Conservation (phyloP, 2,329 filamentous ascomycete genomes). For the Ceratocystis albifundus region DNA sequence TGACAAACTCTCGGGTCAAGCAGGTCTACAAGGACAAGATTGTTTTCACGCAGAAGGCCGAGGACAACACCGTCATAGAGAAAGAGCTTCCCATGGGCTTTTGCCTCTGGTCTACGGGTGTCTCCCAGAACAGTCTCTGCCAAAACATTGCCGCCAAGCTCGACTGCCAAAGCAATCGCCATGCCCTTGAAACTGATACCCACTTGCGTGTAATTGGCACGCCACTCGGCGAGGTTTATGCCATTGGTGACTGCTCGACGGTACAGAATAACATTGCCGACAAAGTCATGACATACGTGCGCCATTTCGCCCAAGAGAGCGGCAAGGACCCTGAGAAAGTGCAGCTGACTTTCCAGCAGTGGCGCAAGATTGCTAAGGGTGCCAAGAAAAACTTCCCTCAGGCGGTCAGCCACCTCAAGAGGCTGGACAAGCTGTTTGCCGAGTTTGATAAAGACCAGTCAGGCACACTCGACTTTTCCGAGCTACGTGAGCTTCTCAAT, state of each 20-base stretch:
- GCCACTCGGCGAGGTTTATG: constrained; percentile 88
- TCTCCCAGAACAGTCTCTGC: constrained; percentile 72
- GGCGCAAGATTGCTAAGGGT: constrained; percentile 70
- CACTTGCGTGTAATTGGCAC: constrained; percentile 83
- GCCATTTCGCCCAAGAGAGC: constrained; percentile 79
- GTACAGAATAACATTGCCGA: constrained; percentile 96
- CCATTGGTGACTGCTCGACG: constrained; percentile 88
- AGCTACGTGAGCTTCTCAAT: constrained; percentile 73
- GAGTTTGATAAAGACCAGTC: constrained; percentile 88
- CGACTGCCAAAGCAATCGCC: constrained; percentile 68
- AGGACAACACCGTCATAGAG: constrained; percentile 60
- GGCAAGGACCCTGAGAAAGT: constrained; percentile 83
- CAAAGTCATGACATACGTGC: constrained; percentile 80
- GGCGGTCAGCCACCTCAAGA: constrained; percentile 71
- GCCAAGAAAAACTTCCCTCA: constrained; percentile 88
- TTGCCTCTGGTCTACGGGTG: constrained; percentile 95
- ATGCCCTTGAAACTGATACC: constrained; percentile 87
- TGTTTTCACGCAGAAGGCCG: constrained; percentile 70
- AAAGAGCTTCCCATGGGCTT: constrained; percentile 95
- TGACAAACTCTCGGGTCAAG: constrained; percentile 87
- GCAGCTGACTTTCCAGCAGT: constrained; percentile 75
- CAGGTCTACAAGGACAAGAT: constrained; percentile 78
- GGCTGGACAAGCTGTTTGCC: constrained; percentile 81
- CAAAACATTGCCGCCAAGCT: constrained; percentile 68
- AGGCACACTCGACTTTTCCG: constrained; percentile 86